Evolutionary conservation across 2,329 filamentous ascomycete genomes (phyloP), one percentile per base, ranked within the genome.

Genomic region (Juglanconis oblonga): DNA sequence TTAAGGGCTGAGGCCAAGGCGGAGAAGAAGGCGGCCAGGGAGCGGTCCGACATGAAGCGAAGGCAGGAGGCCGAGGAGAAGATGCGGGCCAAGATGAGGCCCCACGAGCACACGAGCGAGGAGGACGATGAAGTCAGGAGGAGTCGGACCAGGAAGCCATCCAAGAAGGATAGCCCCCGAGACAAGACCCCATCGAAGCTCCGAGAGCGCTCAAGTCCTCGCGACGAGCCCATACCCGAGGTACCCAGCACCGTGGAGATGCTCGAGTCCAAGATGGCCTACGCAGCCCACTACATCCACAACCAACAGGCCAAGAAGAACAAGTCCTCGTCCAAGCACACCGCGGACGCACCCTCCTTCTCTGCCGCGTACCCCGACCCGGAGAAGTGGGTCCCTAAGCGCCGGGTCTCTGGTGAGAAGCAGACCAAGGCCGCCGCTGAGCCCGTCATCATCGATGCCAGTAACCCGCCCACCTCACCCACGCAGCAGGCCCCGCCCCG

Each of bases 31-130:
- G 62, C 61, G 51, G 62, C 61, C 8, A 64, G 63, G 52, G 65
- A 67, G 8, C 65, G 65, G 36, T 38, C 38, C 2, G 69, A 68
- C 7, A 59, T 62, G 17, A 58, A 64, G 24, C 66, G 71, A 17
- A 68, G 63, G 17, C 67, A 68, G 48, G 70, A 69, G 42, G 47
- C 45, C 32, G 68, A 72, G 17, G 71, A 72, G 10, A 73, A 71
- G 61, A n/a, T 49, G 31, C 67, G 66, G 50, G 63, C 64, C 5
- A 58, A 66, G 35, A 44, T 57, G 24, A 69, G 67, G 54, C 58
- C 66, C 3, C 71, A 72, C 48, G 70, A 72, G 36, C 57, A 63
- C 7, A 55, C 64, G 44, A 61, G 60, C 44, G 66, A 67, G 2
- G 67, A 67, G 1, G 72, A 72, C 9, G 68, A 67, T 0, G 68